Conservation (phyloP, 2,329 filamentous ascomycete genomes). For the Akanthomyces uredinophilus region DNA sequence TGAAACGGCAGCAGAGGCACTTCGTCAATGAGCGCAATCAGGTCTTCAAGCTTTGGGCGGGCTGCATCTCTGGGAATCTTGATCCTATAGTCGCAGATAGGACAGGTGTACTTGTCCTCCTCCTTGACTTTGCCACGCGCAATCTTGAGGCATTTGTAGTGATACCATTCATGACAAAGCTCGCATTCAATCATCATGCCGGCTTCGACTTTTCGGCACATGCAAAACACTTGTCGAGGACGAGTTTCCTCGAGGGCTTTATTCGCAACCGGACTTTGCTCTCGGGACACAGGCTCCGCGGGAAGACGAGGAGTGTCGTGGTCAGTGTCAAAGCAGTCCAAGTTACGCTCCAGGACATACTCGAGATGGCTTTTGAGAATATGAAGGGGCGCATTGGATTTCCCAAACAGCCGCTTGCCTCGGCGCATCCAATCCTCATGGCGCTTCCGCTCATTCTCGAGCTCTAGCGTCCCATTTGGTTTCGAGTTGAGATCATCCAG, state of each 20-base stretch:
- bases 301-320: slow-evolving; percentile 81
- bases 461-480: slow-evolving; percentile 80
- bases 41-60: slow-evolving; percentile 87
- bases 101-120: slow-evolving; percentile 96
- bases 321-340: slow-evolving; percentile 83
- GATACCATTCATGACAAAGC: slow-evolving; percentile 98
- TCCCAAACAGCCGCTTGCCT: slow-evolving; percentile 96
- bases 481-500: slow-evolving; percentile 89
- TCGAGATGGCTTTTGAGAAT: slow-evolving; percentile 94
- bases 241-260: slow-evolving; percentile 56
- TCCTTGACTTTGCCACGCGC: slow-evolving; percentile 97
- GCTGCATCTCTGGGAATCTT: slow-evolving; percentile 96
- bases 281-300: slow-evolving; percentile 85
- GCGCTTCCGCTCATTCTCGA: slow-evolving; percentile 89
- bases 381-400: slow-evolving; percentile 93
- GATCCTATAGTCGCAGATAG: slow-evolving; percentile 94
- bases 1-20: slow-evolving; percentile 81
- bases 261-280: slow-evolving; percentile 57
- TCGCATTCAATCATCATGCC: slow-evolving; percentile 99
- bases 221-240: slow-evolving; percentile 84
- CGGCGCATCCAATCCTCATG: slow-evolving; percentile 99
- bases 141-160: slow-evolving; percentile 97
- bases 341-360: slow-evolving; percentile 83
- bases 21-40: slow-evolving; percentile 79
- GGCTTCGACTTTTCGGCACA: slow-evolving; percentile 86